A percentile compares a stretch with the other conserved stretches of the same genome.
Conservation (phyloP, 805 yeast genomes). For the Pichia rugopelliculosa region DNA sequence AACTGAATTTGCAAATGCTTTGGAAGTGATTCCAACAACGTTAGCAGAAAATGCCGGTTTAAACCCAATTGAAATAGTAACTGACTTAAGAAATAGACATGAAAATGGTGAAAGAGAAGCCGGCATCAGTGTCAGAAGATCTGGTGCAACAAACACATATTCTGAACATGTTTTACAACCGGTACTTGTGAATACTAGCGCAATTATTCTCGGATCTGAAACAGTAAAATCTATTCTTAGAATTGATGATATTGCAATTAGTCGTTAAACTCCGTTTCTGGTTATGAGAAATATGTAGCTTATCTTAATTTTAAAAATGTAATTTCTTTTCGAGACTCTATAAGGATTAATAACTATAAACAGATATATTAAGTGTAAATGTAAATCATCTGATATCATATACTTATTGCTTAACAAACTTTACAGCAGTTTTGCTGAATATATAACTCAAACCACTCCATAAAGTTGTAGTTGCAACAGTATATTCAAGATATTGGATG, state of each 20-base stretch:
- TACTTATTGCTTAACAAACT: conserved; percentile 17
- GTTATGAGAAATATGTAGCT: too few species aligned
- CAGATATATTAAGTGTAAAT: neutral
- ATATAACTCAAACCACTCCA: conserved; percentile 74
- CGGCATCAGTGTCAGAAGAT: conserved; percentile 92
- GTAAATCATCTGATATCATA: neutral
- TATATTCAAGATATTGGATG: conserved; percentile 35
- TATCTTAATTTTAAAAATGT: neutral
- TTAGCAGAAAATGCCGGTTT: conserved; percentile 94
- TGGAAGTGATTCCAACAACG: conserved; percentile 90
- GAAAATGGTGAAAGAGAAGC: conserved; percentile 86
- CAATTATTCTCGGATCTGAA: conserved; percentile 91
- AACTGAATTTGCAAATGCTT: conserved; percentile 85
- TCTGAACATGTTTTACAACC: conserved; percentile 97
- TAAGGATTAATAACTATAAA: too few species aligned
- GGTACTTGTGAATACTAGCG: conserved; percentile 88
- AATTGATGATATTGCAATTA: conserved; percentile 93
- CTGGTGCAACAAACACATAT: conserved; percentile 84
- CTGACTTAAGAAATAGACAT: conserved; percentile 86
- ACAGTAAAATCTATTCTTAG: conserved; percentile 92
- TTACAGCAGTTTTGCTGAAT: conserved; percentile 63
- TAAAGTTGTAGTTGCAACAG: conserved; percentile 65
- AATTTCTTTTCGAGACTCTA: too few species aligned
- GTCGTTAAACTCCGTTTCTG: conserved; percentile 46
- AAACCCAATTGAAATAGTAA: conserved; percentile 84